Evolutionary conservation across 768 basidiomycete genomes (phyloP).

Genomic region (Gyrodon lividus): DNA sequence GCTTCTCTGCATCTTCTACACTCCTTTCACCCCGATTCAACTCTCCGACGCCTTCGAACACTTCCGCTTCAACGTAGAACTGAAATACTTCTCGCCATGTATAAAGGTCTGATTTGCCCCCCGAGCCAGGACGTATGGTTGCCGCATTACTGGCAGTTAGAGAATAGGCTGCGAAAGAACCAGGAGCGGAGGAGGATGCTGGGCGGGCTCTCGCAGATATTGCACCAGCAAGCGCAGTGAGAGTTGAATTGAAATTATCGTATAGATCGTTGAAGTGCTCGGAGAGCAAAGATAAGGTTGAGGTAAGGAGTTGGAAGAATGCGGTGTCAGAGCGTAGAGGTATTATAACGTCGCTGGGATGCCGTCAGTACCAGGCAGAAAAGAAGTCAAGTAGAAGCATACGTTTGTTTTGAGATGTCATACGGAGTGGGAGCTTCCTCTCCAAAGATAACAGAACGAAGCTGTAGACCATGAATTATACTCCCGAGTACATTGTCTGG

Average conservation of each 20-base stretch:
- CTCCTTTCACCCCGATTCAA: constrained; percentile 62
- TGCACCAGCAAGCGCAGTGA: constrained; percentile 45
- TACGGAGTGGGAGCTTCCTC: neutral
- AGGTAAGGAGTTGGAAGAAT: constrained; percentile 75
- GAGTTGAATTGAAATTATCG: constrained; percentile 44
- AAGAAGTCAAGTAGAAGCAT: neutral
- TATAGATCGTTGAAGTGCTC: constrained; percentile 52
- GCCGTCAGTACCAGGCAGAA: neutral
- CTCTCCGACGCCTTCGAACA: constrained; percentile 78
- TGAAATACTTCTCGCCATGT: constrained; percentile 90
- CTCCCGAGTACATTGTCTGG: constrained; percentile 8
- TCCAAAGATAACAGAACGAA: neutral
- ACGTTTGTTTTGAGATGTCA: constrained; percentile 6
- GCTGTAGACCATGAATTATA: constrained; percentile 6
- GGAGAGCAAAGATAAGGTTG: constrained; percentile 55
- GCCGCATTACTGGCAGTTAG: constrained; percentile 12
- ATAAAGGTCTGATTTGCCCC: constrained; percentile 61
- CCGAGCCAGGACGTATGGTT: constrained; percentile 40
- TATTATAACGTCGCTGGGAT: constrained; percentile 58
- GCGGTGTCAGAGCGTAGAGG: constrained; percentile 76
- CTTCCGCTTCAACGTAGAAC: constrained; percentile 79
- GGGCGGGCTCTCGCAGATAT: constrained; percentile 36
- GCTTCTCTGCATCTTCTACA: constrained; percentile 65
- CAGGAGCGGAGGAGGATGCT: constrained; percentile 27
- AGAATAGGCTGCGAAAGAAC: constrained; percentile 36